Evolutionary conservation across 169 alveolate genomes (phyloP), one percentile per base, ranked within the genome.

Genomic region (Miamiensis avidus): DNA sequence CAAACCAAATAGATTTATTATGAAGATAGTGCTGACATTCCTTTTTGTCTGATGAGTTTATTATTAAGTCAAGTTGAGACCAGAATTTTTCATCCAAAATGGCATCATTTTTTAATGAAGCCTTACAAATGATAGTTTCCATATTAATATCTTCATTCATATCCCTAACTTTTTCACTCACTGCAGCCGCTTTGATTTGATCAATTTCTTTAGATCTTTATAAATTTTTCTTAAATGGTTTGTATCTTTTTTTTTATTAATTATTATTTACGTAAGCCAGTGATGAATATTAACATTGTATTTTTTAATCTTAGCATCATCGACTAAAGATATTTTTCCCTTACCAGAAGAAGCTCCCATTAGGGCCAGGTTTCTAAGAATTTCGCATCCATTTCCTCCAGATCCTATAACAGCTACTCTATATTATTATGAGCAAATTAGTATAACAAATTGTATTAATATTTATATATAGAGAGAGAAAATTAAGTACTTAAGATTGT

Each of bases 371-470:
- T 49, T 79, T 29, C 77, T 79, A 15, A 74, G 64, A 15, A 79
- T 16, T 65, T 79, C 84, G 73, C 84, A 79, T 34, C 84, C 84
- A 29, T 79, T 79, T 29, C 76, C 34, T 1, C 84, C 84, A 34
- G 76, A 34, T 64, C 84, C 84, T 33, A 79, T 49, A 34, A 79
- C 26, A 49, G 76, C 84, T 28, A 79, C 65, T 79, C 84, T 79
- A 28, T 29, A 34, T 15, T 29, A 29, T 15, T 15, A 15, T 73
- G 26, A n/a, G 0, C 27, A 78, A 25, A 31, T 27, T 34, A 34
- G 0, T 78, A 78, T 32, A 78, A 34, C n/a, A 78, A 1, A 27
- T 32, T 26, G 25, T 16, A 78, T 11, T 31, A 0, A 32, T 20
- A 0, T 33, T 31, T 32, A 33, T 26, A 0, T 6, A 34, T 4